Conservation (phyloP, 176 grass and related monocot genomes). For the Avena insularis region DNA sequence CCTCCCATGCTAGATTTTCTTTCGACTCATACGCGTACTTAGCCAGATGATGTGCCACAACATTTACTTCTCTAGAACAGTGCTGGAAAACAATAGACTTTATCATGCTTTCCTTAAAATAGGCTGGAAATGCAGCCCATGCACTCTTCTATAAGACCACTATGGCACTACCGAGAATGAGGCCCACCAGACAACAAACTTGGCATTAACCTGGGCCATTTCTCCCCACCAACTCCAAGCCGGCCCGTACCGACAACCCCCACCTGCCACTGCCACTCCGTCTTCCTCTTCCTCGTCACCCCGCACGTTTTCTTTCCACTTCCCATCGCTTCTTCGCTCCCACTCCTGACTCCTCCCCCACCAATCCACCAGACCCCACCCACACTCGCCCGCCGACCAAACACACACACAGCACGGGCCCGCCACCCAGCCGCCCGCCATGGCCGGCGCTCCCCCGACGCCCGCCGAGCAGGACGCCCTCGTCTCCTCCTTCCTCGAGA, state of each 20-base stretch:
- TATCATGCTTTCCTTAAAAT: too few relatives aligned
- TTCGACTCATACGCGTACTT: too few relatives aligned
- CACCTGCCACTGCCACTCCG: background rate
- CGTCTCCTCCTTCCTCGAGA: slow-evolving; percentile 90
- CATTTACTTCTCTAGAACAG: too few relatives aligned
- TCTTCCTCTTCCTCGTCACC: slow-evolving; percentile 43
- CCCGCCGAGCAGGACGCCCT: slow-evolving; percentile 59
- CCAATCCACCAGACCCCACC: slow-evolving; percentile 5
- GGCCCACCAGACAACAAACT: background rate
- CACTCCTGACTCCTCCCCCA: slow-evolving; percentile 36
- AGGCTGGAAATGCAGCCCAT: too few relatives aligned
- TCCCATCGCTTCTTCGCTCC: background rate
- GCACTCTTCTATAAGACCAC: too few relatives aligned
- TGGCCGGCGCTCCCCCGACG: slow-evolving; percentile 51
- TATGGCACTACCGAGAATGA: too few relatives aligned
- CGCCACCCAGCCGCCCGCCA: slow-evolving; percentile 34
- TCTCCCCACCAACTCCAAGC: slow-evolving; percentile 25
- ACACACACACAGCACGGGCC: background rate
- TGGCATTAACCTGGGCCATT: background rate
- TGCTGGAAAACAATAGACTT: too few relatives aligned
- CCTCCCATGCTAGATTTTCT: too few relatives aligned
- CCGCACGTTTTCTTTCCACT: slow-evolving; percentile 37
- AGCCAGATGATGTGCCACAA: too few relatives aligned
- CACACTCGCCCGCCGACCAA: slow-evolving; percentile 46
- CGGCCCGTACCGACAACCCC: background rate